Conservation (phyloP, 1,139 yeast species). For the Candida sp. region DNA sequence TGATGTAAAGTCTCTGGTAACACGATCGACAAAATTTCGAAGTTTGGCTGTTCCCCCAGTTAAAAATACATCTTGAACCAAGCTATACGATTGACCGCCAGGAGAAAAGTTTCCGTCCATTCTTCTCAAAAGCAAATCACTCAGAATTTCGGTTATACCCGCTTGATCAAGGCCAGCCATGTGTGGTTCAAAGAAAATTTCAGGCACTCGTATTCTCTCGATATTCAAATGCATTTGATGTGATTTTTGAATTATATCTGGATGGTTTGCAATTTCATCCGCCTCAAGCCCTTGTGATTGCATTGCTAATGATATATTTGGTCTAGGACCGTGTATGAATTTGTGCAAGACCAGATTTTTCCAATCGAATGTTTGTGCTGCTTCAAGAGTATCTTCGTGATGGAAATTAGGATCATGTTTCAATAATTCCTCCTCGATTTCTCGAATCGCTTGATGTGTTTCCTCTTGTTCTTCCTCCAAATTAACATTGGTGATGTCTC, state of each 20-base stretch:
- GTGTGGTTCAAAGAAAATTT: slow-evolving; percentile 87
- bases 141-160: slow-evolving; percentile 75
- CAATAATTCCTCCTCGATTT: slow-evolving; percentile 70
- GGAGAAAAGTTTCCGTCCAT: slow-evolving; percentile 48
- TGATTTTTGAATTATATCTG: slow-evolving; percentile 41
- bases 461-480: slow-evolving; percentile 74
- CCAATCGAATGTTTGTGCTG: slow-evolving; percentile 81
- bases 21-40: slow-evolving; percentile 63
- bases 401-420: slow-evolving; percentile 83
- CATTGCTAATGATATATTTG: slow-evolving; percentile 41
- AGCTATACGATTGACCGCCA: slow-evolving; percentile 52
- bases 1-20: slow-evolving; percentile 61
- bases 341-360: slow-evolving; percentile 73
- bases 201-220: slow-evolving; percentile 91
- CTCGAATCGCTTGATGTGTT: slow-evolving; percentile 56
- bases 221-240: slow-evolving; percentile 89
- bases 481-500: slow-evolving; percentile 74
- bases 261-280: slow-evolving; percentile 43
- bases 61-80: slow-evolving; percentile 64
- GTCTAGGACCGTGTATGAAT: slow-evolving; percentile 87
- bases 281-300: slow-evolving; percentile 42
- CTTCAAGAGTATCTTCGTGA: slow-evolving; percentile 76
- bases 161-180: slow-evolving; percentile 97
- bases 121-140: slow-evolving; percentile 62
- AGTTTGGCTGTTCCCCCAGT: slow-evolving; percentile 84